A percentile compares a stretch with the other conserved stretches of the same genome.
Evolutionary conservation across 176 grass and related monocot genomes (phyloP).

Genomic region (Hyparrhenia diplandra): DNA sequence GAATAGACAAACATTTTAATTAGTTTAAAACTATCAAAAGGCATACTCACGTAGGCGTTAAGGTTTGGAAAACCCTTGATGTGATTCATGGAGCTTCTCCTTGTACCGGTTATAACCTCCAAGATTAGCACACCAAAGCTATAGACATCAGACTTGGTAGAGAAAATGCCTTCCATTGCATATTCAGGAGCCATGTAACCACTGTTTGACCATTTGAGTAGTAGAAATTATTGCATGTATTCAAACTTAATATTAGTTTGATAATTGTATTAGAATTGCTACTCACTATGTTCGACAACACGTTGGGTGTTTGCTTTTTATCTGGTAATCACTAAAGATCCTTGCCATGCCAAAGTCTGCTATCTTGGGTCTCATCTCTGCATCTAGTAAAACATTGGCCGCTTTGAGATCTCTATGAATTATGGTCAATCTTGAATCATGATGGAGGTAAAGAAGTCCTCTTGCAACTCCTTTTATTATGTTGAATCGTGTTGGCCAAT

Average conservation of each 20-base stretch:
- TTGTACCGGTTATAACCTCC: slow-evolving; percentile 32
- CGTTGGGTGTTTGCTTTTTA: slow-evolving; percentile 34
- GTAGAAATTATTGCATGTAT: not conserved
- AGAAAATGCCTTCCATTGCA: slow-evolving; percentile 28
- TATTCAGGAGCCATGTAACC: slow-evolving; percentile 36
- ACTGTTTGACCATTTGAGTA: not conserved
- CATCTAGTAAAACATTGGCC: slow-evolving; percentile 32
- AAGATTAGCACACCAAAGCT: slow-evolving; percentile 40
- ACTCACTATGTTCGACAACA: slow-evolving; percentile 47
- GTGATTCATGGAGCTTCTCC: slow-evolving; percentile 19
- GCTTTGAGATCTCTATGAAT: slow-evolving; percentile 40
- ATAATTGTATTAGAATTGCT: not conserved
- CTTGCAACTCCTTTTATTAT: slow-evolving; percentile 29
- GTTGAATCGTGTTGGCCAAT: not conserved
- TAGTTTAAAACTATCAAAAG: not conserved
- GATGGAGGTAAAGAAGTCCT: slow-evolving; percentile 42
- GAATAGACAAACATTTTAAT: not conserved
- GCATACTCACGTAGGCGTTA: slow-evolving; percentile 30
- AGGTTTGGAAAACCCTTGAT: slow-evolving; percentile 27
- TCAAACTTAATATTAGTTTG: not conserved
- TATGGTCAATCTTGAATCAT: slow-evolving; percentile 33
- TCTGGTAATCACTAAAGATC: slow-evolving; percentile 25
- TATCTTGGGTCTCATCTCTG: slow-evolving; percentile 43
- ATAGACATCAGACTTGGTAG: slow-evolving; percentile 35
- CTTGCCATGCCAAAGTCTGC: slow-evolving; percentile 41